Conservation (phyloP, 2,329 filamentous ascomycete species). For the Aciculosporium take region DNA sequence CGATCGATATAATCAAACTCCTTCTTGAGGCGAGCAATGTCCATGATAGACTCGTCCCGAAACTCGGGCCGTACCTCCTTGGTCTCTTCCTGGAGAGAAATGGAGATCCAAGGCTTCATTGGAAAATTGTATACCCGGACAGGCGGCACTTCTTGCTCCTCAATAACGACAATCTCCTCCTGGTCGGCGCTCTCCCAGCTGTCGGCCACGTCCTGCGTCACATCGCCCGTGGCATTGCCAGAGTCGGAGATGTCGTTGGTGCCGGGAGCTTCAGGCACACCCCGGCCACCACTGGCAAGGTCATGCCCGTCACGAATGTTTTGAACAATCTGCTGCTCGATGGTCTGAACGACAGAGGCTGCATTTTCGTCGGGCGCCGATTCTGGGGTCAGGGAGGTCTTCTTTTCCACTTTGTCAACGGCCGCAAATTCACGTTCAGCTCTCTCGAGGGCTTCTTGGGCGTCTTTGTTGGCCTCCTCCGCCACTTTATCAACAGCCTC, state of each 20-base stretch:
- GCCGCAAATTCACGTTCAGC: conserved; percentile 35
- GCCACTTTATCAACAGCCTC: conserved; percentile 56
- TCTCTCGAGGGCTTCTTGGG: conserved; percentile 50
- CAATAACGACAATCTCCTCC: conserved; percentile 48
- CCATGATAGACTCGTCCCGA: conserved; percentile 69
- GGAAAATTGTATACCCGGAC: conserved; percentile 90
- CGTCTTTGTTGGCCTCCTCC: conserved; percentile 33
- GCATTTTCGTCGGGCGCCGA: not conserved
- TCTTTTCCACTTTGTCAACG: conserved; percentile 17
- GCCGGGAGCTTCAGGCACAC: conserved; percentile 27
- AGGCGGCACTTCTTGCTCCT: conserved; percentile 49
- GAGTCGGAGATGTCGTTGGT: conserved; percentile 36
- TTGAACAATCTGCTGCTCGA: conserved; percentile 9
- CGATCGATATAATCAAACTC: conserved; percentile 96
- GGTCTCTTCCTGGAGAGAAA: conserved; percentile 51
- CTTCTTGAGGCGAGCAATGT: conserved; percentile 90
- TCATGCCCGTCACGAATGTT: conserved; percentile 38
- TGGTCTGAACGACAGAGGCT: conserved; percentile 4
- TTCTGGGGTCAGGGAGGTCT: conserved; percentile 21
- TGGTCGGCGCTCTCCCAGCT: conserved; percentile 84
- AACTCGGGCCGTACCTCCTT: conserved; percentile 47
- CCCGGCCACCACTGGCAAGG: conserved; percentile 29
- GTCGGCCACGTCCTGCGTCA: conserved; percentile 51
- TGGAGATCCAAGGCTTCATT: conserved; percentile 89
- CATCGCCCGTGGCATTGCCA: conserved; percentile 38